Evolutionary conservation across 2,329 filamentous ascomycete species (phyloP), one percentile per base, ranked within the genome.

Genomic region (Penicillium sumatraense): DNA sequence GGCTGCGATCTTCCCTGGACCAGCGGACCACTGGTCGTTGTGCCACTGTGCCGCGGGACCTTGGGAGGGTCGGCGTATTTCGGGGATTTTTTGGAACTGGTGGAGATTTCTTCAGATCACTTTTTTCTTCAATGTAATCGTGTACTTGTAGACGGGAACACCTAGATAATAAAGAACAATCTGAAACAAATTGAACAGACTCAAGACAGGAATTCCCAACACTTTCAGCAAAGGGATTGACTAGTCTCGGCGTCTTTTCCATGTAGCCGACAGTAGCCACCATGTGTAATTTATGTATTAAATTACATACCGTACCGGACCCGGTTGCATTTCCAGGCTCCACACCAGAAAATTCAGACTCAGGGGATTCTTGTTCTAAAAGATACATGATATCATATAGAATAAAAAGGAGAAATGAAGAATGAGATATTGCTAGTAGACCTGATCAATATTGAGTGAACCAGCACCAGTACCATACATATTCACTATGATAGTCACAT

Each of bases 11-110:
- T 51, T 45, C 40, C 24, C 36, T 51, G 26, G 20, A 29, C 8
- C 24, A 42, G 21, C 36, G 16, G 36, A 21, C 14, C 40, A 6
- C 23, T 16, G 23, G 23, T 9, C 18, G 20, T 42, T 23, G 47
- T 35, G 41, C n/a, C 18, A 18, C 47, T 23, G 47, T 35, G 41
- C 20, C 44, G 26, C 20, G 31, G 51, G 21, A 42, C 46, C 29
- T 45, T 31, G 33, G 40, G n/a, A 9, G 36, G 9, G 31, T 51
- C 55, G 55, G 58, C 50, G 53, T 58, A 58, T 51, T 58, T 58
- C 55, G 58, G 58, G 8, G 46, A 20, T n/a, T 31, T 31, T 31
- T 31, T 10, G 27, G 27, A n/a, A n/a, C 6, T 2, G n/a, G 29
- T 31, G 29, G 29, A 31, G 9, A 31, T n/a, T 31, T 31, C n/a